Evolutionary conservation across 139 green algal genomes (phyloP), one percentile per base, ranked within the genome.

Genomic region (Ettlia oleoabundans): DNA sequence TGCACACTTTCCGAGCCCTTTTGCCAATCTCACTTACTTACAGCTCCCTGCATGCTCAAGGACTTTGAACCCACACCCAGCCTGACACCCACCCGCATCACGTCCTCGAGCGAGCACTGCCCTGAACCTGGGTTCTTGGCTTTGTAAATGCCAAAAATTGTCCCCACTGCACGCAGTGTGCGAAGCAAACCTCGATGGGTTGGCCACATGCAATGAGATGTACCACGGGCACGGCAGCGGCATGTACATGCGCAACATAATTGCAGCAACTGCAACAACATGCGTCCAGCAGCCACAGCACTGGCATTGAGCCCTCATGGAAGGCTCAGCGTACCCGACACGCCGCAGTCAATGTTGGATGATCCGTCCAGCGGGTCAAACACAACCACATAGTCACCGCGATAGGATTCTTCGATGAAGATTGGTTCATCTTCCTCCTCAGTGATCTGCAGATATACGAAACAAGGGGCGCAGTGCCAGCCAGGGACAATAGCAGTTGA

Each of bases 311-410:
- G 30, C 15, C 32, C 64, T 33, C 15, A 47, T 47, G 40, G 4
- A 4, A 38, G 15, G 40, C 66, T 35, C 51, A 35, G 40, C 67
- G 33, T 51, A 71, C 68, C 86, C 37, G 85, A 90, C 32, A 94
- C 88, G 47, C 85, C 90, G 69, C 88, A 92, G 55, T 94, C 91
- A 51, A 94, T 94, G 84, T 94, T 94, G 55, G 90, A 93, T 13
- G 82, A 91, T 33, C 91, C 91, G 73, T 94, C 91, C 47, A 94
- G 81, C 18, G 91, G 91, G 76, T 94, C 91, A 64, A 94, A 93
- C n/a, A 89, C 86, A 33, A 93, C 86, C 52, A 83, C 83, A 80
- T 92, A 94, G 51, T 90, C 74, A 15, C 90, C 90, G 43, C 80
- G 38, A 67, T 78, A n/a, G 38, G 40, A 19, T 41, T 81, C 61